Base-by-base conservation (phyloP, 108 stramenopile species). In the Skeletonema grethae region DNA sequence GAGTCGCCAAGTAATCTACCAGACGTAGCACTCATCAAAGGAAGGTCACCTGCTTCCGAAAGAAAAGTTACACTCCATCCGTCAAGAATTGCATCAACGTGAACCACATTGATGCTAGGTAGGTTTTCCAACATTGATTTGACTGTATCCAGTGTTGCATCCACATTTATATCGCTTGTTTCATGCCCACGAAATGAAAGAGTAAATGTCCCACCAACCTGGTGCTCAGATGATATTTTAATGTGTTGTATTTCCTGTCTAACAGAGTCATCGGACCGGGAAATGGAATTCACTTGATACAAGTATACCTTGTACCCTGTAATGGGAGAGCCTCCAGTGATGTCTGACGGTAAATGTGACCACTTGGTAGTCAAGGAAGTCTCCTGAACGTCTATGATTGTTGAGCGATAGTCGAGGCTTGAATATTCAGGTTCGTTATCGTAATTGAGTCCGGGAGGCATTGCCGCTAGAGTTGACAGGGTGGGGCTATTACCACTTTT, bases 291-390 rank as follows among this genome's bases (percentile, higher is more conserved):
- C 8, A 60, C 48, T 30, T 77, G 50, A 67, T 89, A 95, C 64
- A 73, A 32, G 74, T 89, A 95, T 2, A 95, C 67, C 67, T 77
- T 77, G 80, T 90, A 95, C 5, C 92, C 94, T 6, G 90, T 91
- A 34, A 92, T 75, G 24, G 91, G 89, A 38, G 86, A 76, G 24
- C 84, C 90, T 46, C 89, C 92, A 57, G 67, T 67, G 36, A 75
- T 67, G 13, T 72, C 75, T 34, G 66, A 65, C 5, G 83, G 66
- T 15, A 91, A 83, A 32, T 77, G 64, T 6, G 79, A 53, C 92
- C 94, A 93, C 15, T 76, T 62, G 10, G 89, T 58, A 18, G 72
- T 70, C 25, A 94, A 83, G 5, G 78, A 67, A 6, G 70, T 81
- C 31, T 88, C 85, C 15, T 75, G 69, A 13, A 94, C 82, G 18